Percentiles rank a stretch among this genome's conserved stretches.
Conservation (phyloP, 164 flowering plant genomes). For the Echeveria elegans region DNA sequence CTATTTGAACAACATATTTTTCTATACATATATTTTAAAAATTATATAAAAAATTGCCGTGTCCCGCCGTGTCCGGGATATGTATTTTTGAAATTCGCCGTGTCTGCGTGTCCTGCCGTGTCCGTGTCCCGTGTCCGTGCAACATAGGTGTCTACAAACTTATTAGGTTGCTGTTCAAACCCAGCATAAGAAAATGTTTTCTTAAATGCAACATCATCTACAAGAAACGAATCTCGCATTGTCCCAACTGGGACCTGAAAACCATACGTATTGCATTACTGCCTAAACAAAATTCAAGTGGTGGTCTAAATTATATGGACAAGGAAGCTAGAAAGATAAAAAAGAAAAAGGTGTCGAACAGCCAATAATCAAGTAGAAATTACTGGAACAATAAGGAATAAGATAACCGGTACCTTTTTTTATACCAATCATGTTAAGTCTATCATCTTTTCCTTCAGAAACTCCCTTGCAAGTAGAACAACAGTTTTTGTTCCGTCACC, state of each 20-base stretch:
- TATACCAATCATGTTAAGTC: background rate
- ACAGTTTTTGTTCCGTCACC: too few relatives aligned
- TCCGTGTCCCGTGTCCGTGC: too few relatives aligned
- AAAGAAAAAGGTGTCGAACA: background rate
- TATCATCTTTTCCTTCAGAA: background rate
- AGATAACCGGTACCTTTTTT: conserved; percentile 11
- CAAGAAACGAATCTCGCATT: conserved; percentile 95
- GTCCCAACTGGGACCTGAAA: conserved; percentile 90
- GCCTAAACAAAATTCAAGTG: too few relatives aligned
- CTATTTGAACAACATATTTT: too few relatives aligned
- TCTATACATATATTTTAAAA: too few relatives aligned
- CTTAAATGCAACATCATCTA: conserved; percentile 92
- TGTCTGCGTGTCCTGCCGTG: too few relatives aligned
- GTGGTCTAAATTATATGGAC: background rate
- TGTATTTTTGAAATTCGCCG: too few relatives aligned
- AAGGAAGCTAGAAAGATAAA: background rate
- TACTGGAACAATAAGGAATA: background rate
- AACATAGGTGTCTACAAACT: conserved; percentile 69
- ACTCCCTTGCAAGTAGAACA: too few relatives aligned
- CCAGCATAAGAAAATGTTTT: conserved; percentile 96
- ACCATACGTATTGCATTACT: too few relatives aligned
- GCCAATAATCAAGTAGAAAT: background rate
- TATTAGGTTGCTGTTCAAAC: conserved; percentile 97
- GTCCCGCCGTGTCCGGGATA: too few relatives aligned
- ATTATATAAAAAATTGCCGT: too few relatives aligned